A percentile compares a stretch with the other conserved stretches of the same genome.
phyloP scores from a whole-genome alignment of 192 early-diverging fungal genomes.

The Geranomyces michiganensis region DNA sequence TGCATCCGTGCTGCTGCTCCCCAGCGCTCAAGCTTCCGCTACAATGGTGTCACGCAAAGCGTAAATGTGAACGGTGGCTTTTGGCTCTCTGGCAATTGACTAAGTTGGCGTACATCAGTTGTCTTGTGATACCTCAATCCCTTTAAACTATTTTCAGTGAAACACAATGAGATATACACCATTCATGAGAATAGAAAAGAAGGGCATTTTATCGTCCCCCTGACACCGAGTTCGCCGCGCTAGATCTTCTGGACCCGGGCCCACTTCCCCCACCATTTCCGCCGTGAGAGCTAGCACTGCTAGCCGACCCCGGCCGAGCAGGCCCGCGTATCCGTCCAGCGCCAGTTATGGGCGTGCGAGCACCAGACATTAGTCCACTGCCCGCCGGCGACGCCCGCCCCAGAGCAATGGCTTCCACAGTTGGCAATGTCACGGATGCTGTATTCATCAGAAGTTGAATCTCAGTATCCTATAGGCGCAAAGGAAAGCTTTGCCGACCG shows the following conservation, averaged over 20 bases:
- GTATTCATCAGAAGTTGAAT: background rate
- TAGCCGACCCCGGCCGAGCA: constrained; percentile 40
- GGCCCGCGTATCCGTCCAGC: constrained; percentile 32
- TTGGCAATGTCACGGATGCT: constrained; percentile 21
- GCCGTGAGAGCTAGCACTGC: constrained; percentile 33
- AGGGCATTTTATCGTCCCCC: background rate
- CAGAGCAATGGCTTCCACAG: background rate
- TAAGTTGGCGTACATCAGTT: too few species aligned
- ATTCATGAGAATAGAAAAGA: too few species aligned
- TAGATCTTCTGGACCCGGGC: constrained; percentile 19
- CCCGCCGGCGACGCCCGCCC: background rate
- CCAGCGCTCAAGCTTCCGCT: constrained; percentile 55
- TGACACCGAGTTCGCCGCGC: constrained; percentile 1
- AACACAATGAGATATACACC: too few species aligned
- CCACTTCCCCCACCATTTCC: constrained; percentile 6
- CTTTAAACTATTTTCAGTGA: too few species aligned
- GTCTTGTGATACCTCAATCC: too few species aligned
- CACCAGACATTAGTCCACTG: background rate
- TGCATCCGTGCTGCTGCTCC: constrained; percentile 65
- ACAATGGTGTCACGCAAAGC: constrained; percentile 26
- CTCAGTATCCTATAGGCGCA: background rate
- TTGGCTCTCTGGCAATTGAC: too few species aligned
- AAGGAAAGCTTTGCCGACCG: background rate
- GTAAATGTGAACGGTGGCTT: background rate
- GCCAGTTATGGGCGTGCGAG: constrained; percentile 43